Evolutionary conservation across 306 rosid genomes (phyloP).

Genomic region (Quercus aquifolioides): DNA sequence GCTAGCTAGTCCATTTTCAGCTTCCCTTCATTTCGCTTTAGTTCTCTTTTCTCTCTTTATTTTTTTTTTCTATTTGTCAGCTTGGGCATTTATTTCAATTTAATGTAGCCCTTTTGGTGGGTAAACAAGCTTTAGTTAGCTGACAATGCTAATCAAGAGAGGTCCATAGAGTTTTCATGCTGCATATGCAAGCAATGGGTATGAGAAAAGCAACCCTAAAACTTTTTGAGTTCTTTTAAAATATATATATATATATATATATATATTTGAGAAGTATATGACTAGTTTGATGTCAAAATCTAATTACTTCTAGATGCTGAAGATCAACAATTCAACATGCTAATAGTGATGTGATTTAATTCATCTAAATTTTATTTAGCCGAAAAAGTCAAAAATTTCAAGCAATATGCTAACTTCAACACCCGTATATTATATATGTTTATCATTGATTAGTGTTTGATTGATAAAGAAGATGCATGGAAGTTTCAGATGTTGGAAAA

Average conservation of each 20-base stretch:
- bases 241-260: too few species aligned
- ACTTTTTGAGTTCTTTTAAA: neutral
- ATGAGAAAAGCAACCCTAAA: conserved; percentile 25
- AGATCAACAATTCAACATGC: neutral
- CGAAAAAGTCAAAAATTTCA: neutral
- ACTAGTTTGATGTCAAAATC: neutral
- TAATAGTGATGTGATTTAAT: too few species aligned
- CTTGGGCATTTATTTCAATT: conserved; percentile 1
- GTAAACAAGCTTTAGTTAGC: conserved; percentile 26
- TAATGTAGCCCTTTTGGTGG: conserved; percentile 19
- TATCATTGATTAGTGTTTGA: neutral
- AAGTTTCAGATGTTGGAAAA: neutral
- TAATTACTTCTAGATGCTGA: neutral
- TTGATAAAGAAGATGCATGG: conserved; percentile 8
- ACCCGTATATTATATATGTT: neutral
- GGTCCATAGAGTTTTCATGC: conserved; percentile 38
- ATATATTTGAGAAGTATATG: neutral
- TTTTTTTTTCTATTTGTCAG: neutral
- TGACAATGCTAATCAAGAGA: conserved; percentile 38
- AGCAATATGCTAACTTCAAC: neutral
- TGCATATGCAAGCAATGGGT: conserved; percentile 51
- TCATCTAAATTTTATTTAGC: too few species aligned
- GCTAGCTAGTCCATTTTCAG: conserved; percentile 30
- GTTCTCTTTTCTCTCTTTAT: neutral
- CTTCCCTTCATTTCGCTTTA: neutral